These are phyloP conservation scores for Mycosarcoma mackinlayi DNA, from an alignment of 1,284 basidiomycete genomes.

Conservation along the genomic window DNA sequence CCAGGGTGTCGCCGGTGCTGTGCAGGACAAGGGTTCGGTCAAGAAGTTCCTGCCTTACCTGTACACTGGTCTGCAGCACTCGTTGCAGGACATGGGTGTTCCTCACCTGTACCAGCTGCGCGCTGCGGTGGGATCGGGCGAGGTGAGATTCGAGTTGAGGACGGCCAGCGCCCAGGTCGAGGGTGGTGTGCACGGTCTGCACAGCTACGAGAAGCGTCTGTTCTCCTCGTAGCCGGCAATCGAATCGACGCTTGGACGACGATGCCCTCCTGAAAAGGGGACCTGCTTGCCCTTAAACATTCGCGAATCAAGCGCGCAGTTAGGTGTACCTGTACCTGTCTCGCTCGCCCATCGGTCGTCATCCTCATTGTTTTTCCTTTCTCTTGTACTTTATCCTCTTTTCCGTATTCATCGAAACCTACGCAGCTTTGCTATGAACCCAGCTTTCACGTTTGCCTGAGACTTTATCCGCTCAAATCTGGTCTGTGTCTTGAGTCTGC, in stretches of 20 bases:
- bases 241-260: too few species aligned
- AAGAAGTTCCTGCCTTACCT: conserved; percentile 89
- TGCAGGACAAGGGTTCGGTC: conserved; percentile 95
- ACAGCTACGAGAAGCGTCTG: conserved; percentile 75
- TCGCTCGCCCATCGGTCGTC: too few species aligned
- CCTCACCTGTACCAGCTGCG: conserved; percentile 76
- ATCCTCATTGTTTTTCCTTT: too few species aligned
- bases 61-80: conserved; percentile 91
- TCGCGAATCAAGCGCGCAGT: too few species aligned
- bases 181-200: conserved; percentile 86
- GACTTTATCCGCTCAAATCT: too few species aligned
- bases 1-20: conserved; percentile 90
- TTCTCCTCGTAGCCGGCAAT: conserved; percentile 69
- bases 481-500: background rate
- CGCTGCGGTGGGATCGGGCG: conserved; percentile 75
- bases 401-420: too few species aligned
- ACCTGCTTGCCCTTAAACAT: too few species aligned
- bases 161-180: conserved; percentile 96
- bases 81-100: conserved; percentile 92
- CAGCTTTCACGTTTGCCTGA: too few species aligned
- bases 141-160: conserved; percentile 89
- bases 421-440: too few species aligned
- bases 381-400: too few species aligned
- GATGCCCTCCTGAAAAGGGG: background rate
- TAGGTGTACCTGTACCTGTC: too few species aligned